Conservation (phyloP, 345 rosid genomes). For the Salix dunnii region DNA sequence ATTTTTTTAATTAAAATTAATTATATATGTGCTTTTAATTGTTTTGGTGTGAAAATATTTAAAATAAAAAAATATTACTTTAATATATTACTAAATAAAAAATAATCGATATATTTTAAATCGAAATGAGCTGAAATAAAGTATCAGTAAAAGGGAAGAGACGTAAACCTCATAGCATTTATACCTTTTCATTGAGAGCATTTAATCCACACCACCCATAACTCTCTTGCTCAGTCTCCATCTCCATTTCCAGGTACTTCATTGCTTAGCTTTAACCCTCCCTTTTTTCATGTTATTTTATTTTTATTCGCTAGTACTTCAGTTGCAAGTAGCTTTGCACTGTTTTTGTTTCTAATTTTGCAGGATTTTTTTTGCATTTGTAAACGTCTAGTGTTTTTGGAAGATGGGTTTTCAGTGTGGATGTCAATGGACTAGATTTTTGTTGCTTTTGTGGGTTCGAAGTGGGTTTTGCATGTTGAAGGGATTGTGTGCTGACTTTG, state of each 20-base stretch:
- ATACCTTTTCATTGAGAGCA: not conserved
- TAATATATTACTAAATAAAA: too few relatives aligned
- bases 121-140: not conserved
- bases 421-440: conserved; percentile 9
- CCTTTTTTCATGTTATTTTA: not conserved
- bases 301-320: not conserved
- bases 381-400: not conserved
- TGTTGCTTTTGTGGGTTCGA: conserved; percentile 7
- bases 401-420: conserved; percentile 12
- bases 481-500: not conserved
- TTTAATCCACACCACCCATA: not conserved
- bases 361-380: not conserved
- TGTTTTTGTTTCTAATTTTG: not conserved
- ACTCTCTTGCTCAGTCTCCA: not conserved
- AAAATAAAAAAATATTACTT: too few relatives aligned
- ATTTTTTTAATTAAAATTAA: too few relatives aligned
- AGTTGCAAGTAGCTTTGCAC: not conserved
- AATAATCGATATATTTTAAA: not conserved
- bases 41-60: too few relatives aligned
- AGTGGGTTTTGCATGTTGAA: not conserved
- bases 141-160: not conserved
- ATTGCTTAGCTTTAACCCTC: not conserved
- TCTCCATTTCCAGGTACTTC: conserved; percentile 8
- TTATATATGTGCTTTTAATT: too few relatives aligned
- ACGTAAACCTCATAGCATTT: not conserved